phyloP scores from a whole-genome alignment of 441 rosid species.

The Pelargonium hybrid region DNA sequence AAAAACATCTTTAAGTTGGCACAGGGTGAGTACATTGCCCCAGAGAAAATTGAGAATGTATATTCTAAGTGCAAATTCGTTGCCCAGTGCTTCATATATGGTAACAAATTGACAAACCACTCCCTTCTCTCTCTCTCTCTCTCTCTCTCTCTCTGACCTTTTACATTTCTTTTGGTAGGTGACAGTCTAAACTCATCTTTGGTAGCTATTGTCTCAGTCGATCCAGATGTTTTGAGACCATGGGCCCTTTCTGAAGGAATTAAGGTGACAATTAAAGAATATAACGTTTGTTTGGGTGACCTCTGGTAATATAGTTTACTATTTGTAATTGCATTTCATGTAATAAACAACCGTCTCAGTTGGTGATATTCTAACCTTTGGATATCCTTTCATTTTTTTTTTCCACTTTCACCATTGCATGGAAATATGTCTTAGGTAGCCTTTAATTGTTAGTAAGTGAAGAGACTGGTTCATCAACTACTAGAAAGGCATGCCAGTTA shows the following conservation, averaged over 20 bases:
- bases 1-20: slow-evolving; percentile 98
- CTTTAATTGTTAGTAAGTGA: not conserved
- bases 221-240: slow-evolving; percentile 57
- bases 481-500: not conserved
- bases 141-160: slow-evolving; percentile 17
- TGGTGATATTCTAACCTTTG: not conserved
- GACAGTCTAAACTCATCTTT: slow-evolving; percentile 85
- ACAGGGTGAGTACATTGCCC: slow-evolving; percentile 98
- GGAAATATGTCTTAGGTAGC: not conserved
- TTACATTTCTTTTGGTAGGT: slow-evolving; percentile 35
- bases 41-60: slow-evolving; percentile 95
- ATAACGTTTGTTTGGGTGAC: not conserved
- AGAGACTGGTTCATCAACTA: not conserved
- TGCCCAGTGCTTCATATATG: slow-evolving; percentile 77
- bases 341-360: not conserved
- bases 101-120: slow-evolving; percentile 29
- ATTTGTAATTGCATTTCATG: not conserved
- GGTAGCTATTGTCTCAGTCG: slow-evolving; percentile 82
- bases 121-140: slow-evolving; percentile 17
- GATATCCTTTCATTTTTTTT: not conserved
- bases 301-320: no score
- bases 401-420: not conserved
- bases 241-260: slow-evolving; percentile 87
- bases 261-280: slow-evolving; percentile 33
- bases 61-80: slow-evolving; percentile 82